Evolutionary conservation across 2,329 filamentous ascomycete genomes (phyloP).

Genomic region (Raffaelea ambrosiae): DNA sequence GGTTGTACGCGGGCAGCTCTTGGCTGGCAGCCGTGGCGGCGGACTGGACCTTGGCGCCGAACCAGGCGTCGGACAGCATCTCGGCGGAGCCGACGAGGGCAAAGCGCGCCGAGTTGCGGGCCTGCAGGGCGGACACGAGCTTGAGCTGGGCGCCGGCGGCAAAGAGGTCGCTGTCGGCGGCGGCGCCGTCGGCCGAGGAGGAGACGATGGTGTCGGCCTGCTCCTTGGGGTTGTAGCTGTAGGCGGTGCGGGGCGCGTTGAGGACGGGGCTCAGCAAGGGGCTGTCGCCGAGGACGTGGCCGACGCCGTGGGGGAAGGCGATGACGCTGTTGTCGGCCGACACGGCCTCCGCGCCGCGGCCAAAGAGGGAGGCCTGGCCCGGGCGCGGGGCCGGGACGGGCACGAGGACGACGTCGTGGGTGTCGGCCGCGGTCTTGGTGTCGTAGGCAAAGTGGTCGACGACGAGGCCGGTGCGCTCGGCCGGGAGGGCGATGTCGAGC

Average conservation of each 20-base stretch:
- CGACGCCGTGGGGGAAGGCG: slow-evolving; percentile 74
- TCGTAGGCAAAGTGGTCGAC: slow-evolving; percentile 98
- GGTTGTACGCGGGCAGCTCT: slow-evolving; percentile 62
- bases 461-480: slow-evolving; percentile 74
- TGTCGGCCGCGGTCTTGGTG: slow-evolving; percentile 61
- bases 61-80: slow-evolving; percentile 82
- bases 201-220: slow-evolving; percentile 58
- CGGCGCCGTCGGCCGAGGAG: slow-evolving; percentile 36
- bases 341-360: slow-evolving; percentile 27
- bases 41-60: slow-evolving; percentile 69
- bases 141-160: slow-evolving; percentile 76
- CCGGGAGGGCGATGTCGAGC: slow-evolving; percentile 79
- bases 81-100: slow-evolving; percentile 79
- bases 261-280: slow-evolving; percentile 75
- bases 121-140: slow-evolving; percentile 80
- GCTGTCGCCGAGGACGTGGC: slow-evolving; percentile 71
- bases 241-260: slow-evolving; percentile 74
- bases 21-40: slow-evolving; percentile 29
- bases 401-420: slow-evolving; percentile 81
- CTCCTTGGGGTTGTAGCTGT: slow-evolving; percentile 91
- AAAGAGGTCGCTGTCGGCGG: slow-evolving; percentile 64
- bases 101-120: slow-evolving; percentile 86
- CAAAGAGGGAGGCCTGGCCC: slow-evolving; percentile 72
- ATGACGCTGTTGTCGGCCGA: slow-evolving; percentile 46
- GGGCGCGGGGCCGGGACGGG: slow-evolving; percentile 57